Evolutionary conservation across 495 filamentous ascomycete species (phyloP).

Genomic region (Penicillium atrosanguineum): DNA sequence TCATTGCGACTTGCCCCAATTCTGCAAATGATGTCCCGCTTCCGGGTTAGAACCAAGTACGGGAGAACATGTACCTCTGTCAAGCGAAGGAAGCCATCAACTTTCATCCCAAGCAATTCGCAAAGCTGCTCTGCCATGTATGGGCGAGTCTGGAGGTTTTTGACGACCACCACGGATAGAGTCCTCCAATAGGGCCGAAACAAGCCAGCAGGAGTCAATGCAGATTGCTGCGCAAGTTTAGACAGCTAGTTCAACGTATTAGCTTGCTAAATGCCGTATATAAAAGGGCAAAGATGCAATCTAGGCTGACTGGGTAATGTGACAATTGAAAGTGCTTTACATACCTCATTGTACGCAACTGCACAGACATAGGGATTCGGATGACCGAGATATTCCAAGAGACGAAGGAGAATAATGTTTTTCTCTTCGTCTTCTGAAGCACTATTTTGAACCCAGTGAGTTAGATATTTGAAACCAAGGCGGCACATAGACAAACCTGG

Average conservation of each 20-base stretch:
- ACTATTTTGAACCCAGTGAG: constrained; percentile 27
- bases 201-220: constrained; percentile 59
- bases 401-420: constrained; percentile 75
- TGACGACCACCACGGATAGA: constrained; percentile 73
- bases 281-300: neutral
- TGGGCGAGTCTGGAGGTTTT: constrained; percentile 74
- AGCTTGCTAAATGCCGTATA: neutral
- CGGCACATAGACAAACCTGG: constrained; percentile 45
- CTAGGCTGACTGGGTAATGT: neutral
- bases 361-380: constrained; percentile 74
- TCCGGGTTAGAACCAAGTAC: constrained; percentile 75
- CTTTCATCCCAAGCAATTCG: constrained; percentile 69
- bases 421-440: constrained; percentile 72
- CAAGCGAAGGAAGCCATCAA: constrained; percentile 67
- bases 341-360: constrained; percentile 76
- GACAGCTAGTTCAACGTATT: constrained; percentile 40
- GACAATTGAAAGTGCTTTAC: constrained; percentile 4
- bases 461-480: neutral
- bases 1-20: constrained; percentile 73
- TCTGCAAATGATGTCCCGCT: constrained; percentile 71
- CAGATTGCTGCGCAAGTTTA: constrained; percentile 62
- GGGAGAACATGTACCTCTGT: constrained; percentile 84
- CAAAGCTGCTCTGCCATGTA: constrained; percentile 79
- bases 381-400: constrained; percentile 85
- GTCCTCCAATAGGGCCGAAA: constrained; percentile 86